Evolutionary conservation across 805 yeast species (phyloP).

Genomic region (Zygosaccharomyces gambellarensis): DNA sequence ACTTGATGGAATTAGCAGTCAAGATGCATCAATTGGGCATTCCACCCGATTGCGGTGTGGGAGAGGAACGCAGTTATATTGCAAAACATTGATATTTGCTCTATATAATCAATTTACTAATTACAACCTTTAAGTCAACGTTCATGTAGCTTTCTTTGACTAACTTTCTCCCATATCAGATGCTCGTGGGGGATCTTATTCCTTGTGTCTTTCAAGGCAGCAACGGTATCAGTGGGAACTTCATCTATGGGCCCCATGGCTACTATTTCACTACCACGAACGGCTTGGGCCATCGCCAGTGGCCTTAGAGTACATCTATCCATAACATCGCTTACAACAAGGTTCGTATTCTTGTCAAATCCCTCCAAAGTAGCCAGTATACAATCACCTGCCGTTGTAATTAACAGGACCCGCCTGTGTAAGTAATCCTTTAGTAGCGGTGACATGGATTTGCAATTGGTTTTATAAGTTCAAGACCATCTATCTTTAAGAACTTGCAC

Average conservation of each 20-base stretch:
- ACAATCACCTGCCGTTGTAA: conserved; percentile 54
- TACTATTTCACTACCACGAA: conserved; percentile 34
- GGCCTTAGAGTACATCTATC: conserved; percentile 43
- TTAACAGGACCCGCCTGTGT: conserved; percentile 47
- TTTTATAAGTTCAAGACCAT: background rate
- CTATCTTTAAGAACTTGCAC: background rate
- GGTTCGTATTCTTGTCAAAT: conserved; percentile 59
- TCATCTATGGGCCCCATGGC: conserved; percentile 27
- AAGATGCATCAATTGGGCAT: conserved; percentile 73
- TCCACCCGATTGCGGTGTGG: conserved; percentile 40
- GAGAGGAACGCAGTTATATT: conserved; percentile 31
- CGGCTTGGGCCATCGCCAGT: conserved; percentile 17
- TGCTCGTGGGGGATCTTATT: conserved; percentile 25
- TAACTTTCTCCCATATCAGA: conserved; percentile 28
- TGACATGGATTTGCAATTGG: conserved; percentile 22
- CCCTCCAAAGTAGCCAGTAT: conserved; percentile 50
- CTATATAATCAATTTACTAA: background rate
- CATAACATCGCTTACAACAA: conserved; percentile 47
- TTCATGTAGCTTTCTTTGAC: conserved; percentile 12
- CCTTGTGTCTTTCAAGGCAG: conserved; percentile 27
- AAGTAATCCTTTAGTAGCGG: conserved; percentile 31
- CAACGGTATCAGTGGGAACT: conserved; percentile 7
- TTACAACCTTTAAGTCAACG: background rate
- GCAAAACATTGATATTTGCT: conserved; percentile 10
- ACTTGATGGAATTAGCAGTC: conserved; percentile 76